Evolutionary conservation across 2,329 filamentous ascomycete genomes (phyloP), one percentile per base, ranked within the genome.

Genomic region (Apiospora phragmitis): DNA sequence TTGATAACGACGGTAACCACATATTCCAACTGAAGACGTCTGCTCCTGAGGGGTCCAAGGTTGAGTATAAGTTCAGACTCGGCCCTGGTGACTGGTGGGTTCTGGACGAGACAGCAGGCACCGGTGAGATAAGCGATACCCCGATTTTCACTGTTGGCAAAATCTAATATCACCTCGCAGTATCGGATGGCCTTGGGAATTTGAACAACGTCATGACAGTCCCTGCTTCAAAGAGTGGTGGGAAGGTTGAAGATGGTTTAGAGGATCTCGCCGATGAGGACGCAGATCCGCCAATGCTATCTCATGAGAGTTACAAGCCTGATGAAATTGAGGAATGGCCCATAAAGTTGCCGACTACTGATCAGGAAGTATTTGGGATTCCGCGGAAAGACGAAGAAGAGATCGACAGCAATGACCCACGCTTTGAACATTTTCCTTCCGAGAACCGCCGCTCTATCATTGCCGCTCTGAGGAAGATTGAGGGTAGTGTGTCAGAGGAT

Each of bases 51-150:
- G 87, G 87, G 29, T 85, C 88, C 65, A 86, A 89, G 70, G 89
- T 93, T 74, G 90, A 93, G 76, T 95, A 94, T 85, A 94, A 94
- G 80, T 92, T 94, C 75, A 87, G 91, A 41, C 83, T 92, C 45
- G 92, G 91, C 12, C 79, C 85, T 26, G 89, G 88, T 66, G 87
- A 93, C 73, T 93, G 90, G 89, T 93, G 92, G 92, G 84, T 90
- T 32, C 80, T 93, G 65, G 89, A 94, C 74, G 89, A 93, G 71
- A 83, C 83, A 62, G 84, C 86, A 69, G 87, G 89, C 29, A 55
- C 45, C 35, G 67, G 67, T 55, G 11, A 18, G 35, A 29, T 45
- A 24, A 68, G 47, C 32, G 69, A 65, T 68, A 70, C 45, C 71
- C n/a, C 26, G 4, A 5, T 51, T 49, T 7, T 42, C n/a, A 29